Base-by-base conservation (phyloP, 345 rosid genomes). In the Gossypioides kirkii region DNA sequence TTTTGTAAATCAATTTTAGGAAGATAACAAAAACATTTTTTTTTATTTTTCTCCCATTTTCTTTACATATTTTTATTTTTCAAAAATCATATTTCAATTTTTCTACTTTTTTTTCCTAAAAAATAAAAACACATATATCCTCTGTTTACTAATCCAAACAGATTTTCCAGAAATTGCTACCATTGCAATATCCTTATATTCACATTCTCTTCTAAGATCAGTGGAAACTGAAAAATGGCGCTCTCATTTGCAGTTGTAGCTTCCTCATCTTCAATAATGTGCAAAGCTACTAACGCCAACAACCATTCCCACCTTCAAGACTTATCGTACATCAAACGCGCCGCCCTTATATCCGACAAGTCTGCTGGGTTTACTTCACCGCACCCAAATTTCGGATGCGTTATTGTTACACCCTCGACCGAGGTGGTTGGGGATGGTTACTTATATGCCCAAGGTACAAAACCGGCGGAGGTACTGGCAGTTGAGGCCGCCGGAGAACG, bases 381-480 rank as follows among this genome's bases (percentile, higher is more conserved):
- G 14, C 99, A 95, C 74, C 96, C 97, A 18, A 92, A 92, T 71
- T 91, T 90, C 77, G 99, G 99, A 16, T 95, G 98, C 76, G 85
- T 95, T 26, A 85, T 90, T 42, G 81, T 86, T 55, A 82, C 89
- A 12, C 65, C 83, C 9, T 13, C 83, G 6, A 91, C 88, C 1
- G 81, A 77, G 54, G 82, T 92, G 61, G 90, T 85, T 54, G 97
- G 98, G 20, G 97, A 94, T 80, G 97, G 97, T 2, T 90, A 79
- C 61, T 78, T 92, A 3, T 94, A 92, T 73, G 98, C 94, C 0
- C 92, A 94, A 81, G 98, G 98, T 7, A 88, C 98, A 47, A 88
- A 84, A 72, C 90, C 98, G 0, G 98, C 98, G 0, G 96, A 94
- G 84, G 74, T 87, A 5, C 80, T 64, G 61, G 98, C 96, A 2